Percentiles rank a stretch among this genome's conserved stretches.
Evolutionary conservation across 2,329 filamentous ascomycete species (phyloP).

Genomic region (Myriosclerotinia curreyana): DNA sequence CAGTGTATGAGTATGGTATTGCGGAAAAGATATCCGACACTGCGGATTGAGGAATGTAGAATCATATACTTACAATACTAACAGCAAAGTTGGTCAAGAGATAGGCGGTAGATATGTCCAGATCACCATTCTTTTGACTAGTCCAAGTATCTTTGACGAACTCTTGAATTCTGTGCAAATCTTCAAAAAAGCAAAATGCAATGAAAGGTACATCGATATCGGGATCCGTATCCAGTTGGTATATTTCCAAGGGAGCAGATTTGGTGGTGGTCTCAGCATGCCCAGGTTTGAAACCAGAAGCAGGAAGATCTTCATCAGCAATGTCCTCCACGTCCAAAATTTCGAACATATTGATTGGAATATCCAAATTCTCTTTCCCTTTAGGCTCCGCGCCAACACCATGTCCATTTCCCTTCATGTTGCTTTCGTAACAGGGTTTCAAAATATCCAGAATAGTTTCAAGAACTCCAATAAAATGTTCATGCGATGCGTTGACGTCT

Average conservation of each 20-base stretch:
- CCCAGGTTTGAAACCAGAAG: not conserved
- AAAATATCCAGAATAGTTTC: not conserved
- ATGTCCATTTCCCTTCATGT: too few species aligned
- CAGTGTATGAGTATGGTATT: not conserved
- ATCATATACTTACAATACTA: not conserved
- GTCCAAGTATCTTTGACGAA: not conserved
- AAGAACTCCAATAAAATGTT: not conserved
- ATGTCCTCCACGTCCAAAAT: not conserved
- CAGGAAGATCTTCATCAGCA: not conserved
- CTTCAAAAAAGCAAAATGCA: not conserved
- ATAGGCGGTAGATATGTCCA: not conserved
- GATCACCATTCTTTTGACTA: not conserved
- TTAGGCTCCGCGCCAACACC: fast-evolving
- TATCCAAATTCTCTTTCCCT: not conserved
- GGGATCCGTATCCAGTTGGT: not conserved
- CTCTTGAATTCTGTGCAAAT: not conserved
- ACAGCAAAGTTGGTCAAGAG: not conserved
- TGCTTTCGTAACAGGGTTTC: not conserved
- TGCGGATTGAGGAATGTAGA: too few species aligned
- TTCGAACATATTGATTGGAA: not conserved
- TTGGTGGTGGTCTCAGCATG: too few species aligned
- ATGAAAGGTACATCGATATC: not conserved
- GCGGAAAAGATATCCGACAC: not conserved
- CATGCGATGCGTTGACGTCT: not conserved
- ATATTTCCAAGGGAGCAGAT: not conserved